Base-by-base conservation (phyloP, 2,329 filamentous ascomycete genomes). In the Pseudodiploospora longispora region DNA sequence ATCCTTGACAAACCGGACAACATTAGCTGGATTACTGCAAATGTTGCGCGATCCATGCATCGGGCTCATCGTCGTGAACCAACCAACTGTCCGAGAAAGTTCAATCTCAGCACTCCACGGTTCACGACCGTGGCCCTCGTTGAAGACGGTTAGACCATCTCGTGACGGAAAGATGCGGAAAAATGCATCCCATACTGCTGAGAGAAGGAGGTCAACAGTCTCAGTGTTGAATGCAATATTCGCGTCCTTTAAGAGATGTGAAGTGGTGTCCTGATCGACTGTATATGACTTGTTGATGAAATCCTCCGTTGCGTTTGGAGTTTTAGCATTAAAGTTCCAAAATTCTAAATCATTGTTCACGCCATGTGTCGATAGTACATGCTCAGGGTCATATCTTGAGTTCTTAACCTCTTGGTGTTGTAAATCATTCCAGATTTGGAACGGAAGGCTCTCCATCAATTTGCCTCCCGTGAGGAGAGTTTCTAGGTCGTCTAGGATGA, bases 41-140 rank as follows among this genome's bases (percentile, higher is more conserved):
- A 31, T 19, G 1, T 27, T 49, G 27, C 55, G 37, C 12, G 47
- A 30, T 1, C 58, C 10, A 0, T 51, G 53, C 0, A 68, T 34
- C 0, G 69, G 68, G 10, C 54, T 59, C 10, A 71, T 55, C 0
- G 65, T 66, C 1, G 69, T 71, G 43, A 72, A 72, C 69, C 69
- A 72, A 5, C 69, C 69, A 0, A 72, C 63, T 0, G 66, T 70
- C 1, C 56, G 47, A 0, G 67, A 65, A 1, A 65, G 48, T 40
- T 71, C 61, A 6, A 66, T 50, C 1, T 61, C 46, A 4, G 40
- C 10, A 10, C 39, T 41, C 10, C 46, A 41, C 3, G 43, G 44
- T 31, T 71, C 67, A 6, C 69, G 59, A 2, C 68, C 69, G 28
- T 72, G 68, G 0, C 62, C 60, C 44, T 71, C 68, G 36, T 56